These are phyloP conservation scores for Fraxinus excelsior DNA, from an alignment of 257 asterid genomes.

Conservation along the genomic window DNA sequence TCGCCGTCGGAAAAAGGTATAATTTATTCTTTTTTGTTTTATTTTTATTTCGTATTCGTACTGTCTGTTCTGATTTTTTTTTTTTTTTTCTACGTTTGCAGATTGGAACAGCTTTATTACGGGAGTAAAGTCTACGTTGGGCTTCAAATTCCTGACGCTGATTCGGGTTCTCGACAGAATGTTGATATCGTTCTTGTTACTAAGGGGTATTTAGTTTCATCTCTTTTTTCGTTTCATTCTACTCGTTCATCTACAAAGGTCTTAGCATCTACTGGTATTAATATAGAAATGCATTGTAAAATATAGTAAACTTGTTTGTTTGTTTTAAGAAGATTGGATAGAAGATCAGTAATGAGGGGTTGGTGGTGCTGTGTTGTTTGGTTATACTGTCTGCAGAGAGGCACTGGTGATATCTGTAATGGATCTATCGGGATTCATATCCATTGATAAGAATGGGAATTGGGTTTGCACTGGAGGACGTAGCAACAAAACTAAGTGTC, in stretches of 20 bases:
- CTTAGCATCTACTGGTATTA: not conserved
- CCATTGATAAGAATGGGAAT: conserved; percentile 65
- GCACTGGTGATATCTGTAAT: conserved; percentile 66
- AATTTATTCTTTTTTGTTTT: not conserved
- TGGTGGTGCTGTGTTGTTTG: conserved; percentile 14
- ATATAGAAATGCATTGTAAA: not conserved
- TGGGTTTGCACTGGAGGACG: conserved; percentile 68
- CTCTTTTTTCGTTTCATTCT: not conserved
- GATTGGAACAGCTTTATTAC: conserved; percentile 41
- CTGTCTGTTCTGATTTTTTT: not conserved
- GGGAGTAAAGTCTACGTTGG: conserved; percentile 42
- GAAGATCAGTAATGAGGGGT: conserved; percentile 18
- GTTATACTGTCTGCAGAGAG: conserved; percentile 47
- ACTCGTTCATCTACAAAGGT: too few species aligned
- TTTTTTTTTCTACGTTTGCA: not conserved
- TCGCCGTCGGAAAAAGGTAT: conserved; percentile 69
- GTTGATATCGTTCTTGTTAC: conserved; percentile 47
- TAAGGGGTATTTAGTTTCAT: conserved; percentile 24
- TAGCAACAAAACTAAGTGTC: conserved; percentile 43
- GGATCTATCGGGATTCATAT: conserved; percentile 63
- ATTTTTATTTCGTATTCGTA: not conserved
- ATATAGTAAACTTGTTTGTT: not conserved
- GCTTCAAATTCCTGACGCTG: conserved; percentile 49
- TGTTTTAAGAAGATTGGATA: not conserved
- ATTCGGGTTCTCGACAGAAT: conserved; percentile 43